Base-by-base conservation (phyloP, 2,329 filamentous ascomycete genomes). In the Monosporascus sp. region DNA sequence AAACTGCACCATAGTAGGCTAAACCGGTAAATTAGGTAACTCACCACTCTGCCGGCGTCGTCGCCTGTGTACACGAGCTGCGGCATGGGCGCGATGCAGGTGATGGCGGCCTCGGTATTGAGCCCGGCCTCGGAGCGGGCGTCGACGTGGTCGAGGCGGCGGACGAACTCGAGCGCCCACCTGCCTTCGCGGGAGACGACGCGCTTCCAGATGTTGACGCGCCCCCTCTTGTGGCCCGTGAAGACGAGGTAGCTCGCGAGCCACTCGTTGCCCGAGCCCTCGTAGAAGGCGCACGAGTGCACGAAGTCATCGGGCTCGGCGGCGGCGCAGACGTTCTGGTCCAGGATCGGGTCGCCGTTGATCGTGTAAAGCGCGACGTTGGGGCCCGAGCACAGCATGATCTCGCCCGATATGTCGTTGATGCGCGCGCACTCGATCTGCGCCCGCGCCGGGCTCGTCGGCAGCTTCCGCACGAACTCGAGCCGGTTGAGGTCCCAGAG, bases 401-500 rank as follows among this genome's bases (percentile, higher is more conserved):
- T 90, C 63, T 96, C 90, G 11, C 94, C 94, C 0, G 88, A 91
- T 1, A 93, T 85, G 64, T 96, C 92, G 66, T 96, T 96, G 69
- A 99, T 91, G 11, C 81, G 80, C 1, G 90, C 90, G 60, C 89
- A 93, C 70, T 95, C 83, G 2, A 82, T 75, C 0, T 46, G 43
- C 24, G 11, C 22, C 8, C 25, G n/a, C 14, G 43, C 11, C 25
- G 43, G 41, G n/a, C n/a, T n/a, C 14, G n/a, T 22, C 0, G 84
- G 84, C 22, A 93, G 75, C 68, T 84, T 87, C 45, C 90, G 83
- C 6, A 97, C 85, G 63, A 96, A 96, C 50, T 90, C 88, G 14
- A 91, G 82, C 17, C 90, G 84, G 68, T 97, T 99, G 4, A 99
- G 78, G 68, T 97, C 94, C 94, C 94, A 99, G 3, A 97, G 76